phyloP scores from a whole-genome alignment of 352 stramenopile genomes.

The Phytophthora tubulina region DNA sequence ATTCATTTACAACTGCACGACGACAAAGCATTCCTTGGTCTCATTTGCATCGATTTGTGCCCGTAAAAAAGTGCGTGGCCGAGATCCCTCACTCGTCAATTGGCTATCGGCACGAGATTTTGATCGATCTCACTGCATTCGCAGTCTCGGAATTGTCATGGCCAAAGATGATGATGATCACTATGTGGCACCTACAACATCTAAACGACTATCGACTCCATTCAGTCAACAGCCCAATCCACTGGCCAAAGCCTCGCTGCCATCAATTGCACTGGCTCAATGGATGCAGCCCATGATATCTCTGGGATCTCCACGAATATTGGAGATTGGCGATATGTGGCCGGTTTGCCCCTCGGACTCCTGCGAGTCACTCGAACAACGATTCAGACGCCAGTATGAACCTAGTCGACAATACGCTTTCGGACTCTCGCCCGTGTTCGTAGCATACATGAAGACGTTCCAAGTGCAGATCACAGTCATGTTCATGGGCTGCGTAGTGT shows the following conservation, averaged over 20 bases:
- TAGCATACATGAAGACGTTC: constrained; percentile 35
- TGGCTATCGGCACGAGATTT: background rate
- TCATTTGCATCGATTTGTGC: too few species aligned
- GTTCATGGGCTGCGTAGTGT: constrained; percentile 31
- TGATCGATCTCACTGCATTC: background rate
- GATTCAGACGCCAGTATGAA: constrained; percentile 36
- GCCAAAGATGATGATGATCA: background rate
- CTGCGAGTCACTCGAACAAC: constrained; percentile 30
- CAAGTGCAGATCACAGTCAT: constrained; percentile 20
- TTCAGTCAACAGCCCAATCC: constrained; percentile 45
- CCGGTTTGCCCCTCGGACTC: constrained; percentile 34
- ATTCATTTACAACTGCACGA: background rate
- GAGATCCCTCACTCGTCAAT: background rate
- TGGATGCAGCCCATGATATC: constrained; percentile 53
- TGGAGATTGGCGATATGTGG: constrained; percentile 48
- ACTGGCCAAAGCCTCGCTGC: constrained; percentile 42
- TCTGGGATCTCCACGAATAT: constrained; percentile 30
- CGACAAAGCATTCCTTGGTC: constrained; percentile 3
- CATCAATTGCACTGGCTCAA: constrained; percentile 40
- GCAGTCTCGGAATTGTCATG: background rate
- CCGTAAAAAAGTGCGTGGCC: too few species aligned
- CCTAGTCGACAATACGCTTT: constrained; percentile 12
- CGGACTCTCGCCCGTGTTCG: constrained; percentile 28
- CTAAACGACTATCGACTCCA: background rate
- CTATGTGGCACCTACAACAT: constrained; percentile 3